These are phyloP conservation scores for Periglandula ipomoeae DNA, from an alignment of 2,329 filamentous ascomycete genomes.

Conservation along the genomic window DNA sequence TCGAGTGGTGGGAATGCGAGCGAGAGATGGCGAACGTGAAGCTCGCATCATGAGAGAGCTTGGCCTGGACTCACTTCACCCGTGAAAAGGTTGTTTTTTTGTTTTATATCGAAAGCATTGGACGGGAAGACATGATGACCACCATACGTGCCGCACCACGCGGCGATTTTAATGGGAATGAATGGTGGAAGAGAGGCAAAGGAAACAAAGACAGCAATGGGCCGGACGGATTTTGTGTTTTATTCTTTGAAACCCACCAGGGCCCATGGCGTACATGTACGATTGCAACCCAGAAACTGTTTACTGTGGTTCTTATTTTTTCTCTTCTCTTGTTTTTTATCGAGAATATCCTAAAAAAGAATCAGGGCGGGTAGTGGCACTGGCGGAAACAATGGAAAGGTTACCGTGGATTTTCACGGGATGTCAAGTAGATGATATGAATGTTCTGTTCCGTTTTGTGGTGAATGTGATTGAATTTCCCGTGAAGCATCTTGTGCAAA, in stretches of 20 bases:
- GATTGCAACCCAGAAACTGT: conserved; percentile 20
- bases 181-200: conserved; percentile 6
- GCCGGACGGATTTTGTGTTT: conserved; percentile 9
- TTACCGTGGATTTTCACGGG: conserved; percentile 10
- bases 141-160: conserved; percentile 15
- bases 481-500: too few relatives aligned
- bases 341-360: conserved; percentile 22
- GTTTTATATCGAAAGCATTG: conserved; percentile 15
- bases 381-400: conserved; percentile 12
- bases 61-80: conserved; percentile 8
- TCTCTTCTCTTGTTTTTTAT: conserved; percentile 12
- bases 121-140: conserved; percentile 23
- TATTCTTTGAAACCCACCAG: conserved; percentile 7
- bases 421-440: conserved; percentile 1
- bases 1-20: conserved; percentile 1
- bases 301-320: conserved; percentile 15
- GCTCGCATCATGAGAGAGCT: conserved; percentile 11
- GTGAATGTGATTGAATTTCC: background rate
- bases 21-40: conserved; percentile 5
- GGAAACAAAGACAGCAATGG: conserved; percentile 3
- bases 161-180: conserved; percentile 8
- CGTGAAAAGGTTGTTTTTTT: conserved; percentile 7
- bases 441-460: background rate
- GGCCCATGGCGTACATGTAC: conserved; percentile 25
- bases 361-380: conserved; percentile 19